These are phyloP conservation scores for Vigna hirtella DNA, from an alignment of 306 rosid species.

Conservation along the genomic window DNA sequence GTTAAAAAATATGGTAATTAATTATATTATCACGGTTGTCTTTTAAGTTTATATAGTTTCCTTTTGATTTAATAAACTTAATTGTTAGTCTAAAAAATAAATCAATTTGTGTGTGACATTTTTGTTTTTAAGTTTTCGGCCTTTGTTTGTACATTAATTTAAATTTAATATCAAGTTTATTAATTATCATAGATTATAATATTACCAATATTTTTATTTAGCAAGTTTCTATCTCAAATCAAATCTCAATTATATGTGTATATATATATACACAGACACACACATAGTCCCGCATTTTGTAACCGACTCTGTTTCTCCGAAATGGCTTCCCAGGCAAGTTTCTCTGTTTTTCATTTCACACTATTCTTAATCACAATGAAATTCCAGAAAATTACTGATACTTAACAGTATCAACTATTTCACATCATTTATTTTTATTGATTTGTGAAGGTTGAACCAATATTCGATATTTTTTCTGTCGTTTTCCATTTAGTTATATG, in stretches of 20 bases:
- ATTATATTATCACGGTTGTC: too few species aligned
- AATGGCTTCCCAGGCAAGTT: slow-evolving; percentile 53
- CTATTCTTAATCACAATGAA: slow-evolving; percentile 28
- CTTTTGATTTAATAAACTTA: too few species aligned
- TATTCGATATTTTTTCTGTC: neutral
- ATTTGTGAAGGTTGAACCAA: neutral
- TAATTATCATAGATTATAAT: too few species aligned
- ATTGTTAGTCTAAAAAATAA: too few species aligned
- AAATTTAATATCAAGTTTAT: too few species aligned
- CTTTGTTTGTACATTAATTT: too few species aligned
- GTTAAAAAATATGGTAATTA: too few species aligned
- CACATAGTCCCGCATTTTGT: neutral
- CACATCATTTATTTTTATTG: slow-evolving; percentile 19
- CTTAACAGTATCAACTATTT: slow-evolving; percentile 1
- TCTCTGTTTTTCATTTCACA: slow-evolving; percentile 32
- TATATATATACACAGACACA: neutral
- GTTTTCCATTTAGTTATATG: neutral
- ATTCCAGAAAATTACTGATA: slow-evolving; percentile 24
- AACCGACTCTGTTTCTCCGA: slow-evolving; percentile 28
- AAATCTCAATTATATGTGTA: neutral
- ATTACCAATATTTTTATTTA: too few species aligned
- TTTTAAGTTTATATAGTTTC: too few species aligned
- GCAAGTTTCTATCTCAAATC: slow-evolving; percentile 19
- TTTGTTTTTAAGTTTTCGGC: too few species aligned
- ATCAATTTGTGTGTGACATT: too few species aligned